Percentiles rank a stretch among this genome's conserved stretches.
Evolutionary conservation across 306 rosid genomes (phyloP).

Genomic region (Oxytropis ochrocephala): DNA sequence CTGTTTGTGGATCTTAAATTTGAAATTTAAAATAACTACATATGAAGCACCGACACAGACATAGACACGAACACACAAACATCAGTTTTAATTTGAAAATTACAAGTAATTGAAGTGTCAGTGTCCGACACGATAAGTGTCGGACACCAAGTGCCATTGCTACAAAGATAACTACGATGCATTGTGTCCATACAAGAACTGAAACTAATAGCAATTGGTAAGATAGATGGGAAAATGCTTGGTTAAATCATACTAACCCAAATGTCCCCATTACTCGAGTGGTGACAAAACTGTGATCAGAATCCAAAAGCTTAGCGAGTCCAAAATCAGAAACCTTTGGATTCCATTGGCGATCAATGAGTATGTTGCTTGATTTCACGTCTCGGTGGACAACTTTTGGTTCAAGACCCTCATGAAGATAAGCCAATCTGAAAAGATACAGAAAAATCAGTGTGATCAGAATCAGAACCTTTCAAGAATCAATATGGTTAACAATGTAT

Average conservation of each 20-base stretch:
- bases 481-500: neutral
- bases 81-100: too few species aligned
- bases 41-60: too few species aligned
- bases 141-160: too few species aligned
- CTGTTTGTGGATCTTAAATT: neutral
- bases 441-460: constrained; percentile 14
- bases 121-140: too few species aligned
- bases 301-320: constrained; percentile 87
- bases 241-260: constrained; percentile 63
- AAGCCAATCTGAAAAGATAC: constrained; percentile 65
- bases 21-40: too few species aligned
- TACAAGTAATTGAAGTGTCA: too few species aligned
- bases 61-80: too few species aligned
- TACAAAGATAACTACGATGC: neutral
- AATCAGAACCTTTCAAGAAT: constrained; percentile 20
- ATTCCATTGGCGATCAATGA: constrained; percentile 85
- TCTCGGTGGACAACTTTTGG: constrained; percentile 99
- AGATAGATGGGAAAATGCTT: neutral
- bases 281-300: constrained; percentile 86
- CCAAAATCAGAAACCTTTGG: constrained; percentile 97
- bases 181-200: neutral
- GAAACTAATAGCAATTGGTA: neutral
- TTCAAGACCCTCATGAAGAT: constrained; percentile 99
- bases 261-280: constrained; percentile 99
- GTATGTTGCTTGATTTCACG: constrained; percentile 90